A percentile compares a stretch with the other conserved stretches of the same genome.
Evolutionary conservation across 108 stramenopile species (phyloP).

Genomic region (Nitzschia sp.): DNA sequence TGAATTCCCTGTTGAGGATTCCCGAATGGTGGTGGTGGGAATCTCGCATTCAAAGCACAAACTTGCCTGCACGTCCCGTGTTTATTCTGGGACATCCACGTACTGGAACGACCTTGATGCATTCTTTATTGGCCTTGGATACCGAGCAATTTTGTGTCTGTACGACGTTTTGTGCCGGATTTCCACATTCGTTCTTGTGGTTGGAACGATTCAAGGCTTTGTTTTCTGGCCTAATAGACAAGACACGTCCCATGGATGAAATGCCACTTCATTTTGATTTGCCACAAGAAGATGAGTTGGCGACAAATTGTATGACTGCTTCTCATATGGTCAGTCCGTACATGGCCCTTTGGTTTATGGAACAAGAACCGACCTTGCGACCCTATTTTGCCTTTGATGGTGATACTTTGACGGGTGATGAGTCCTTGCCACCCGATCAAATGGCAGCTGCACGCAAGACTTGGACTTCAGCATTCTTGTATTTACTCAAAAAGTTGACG

Average conservation of each 20-base stretch:
- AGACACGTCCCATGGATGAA: conserved; percentile 56
- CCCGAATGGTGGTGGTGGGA: conserved; percentile 15
- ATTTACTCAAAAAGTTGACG: conserved; percentile 32
- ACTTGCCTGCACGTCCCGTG: conserved; percentile 22
- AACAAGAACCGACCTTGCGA: conserved; percentile 39
- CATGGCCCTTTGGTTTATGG: conserved; percentile 44
- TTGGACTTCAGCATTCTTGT: conserved; percentile 38
- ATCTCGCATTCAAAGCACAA: conserved; percentile 1
- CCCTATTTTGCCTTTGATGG: conserved; percentile 37
- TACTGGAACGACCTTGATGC: conserved; percentile 51
- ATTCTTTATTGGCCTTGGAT: conserved; percentile 48
- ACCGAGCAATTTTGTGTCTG: conserved; percentile 43
- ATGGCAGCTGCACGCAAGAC: conserved; percentile 31
- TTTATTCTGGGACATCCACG: conserved; percentile 56
- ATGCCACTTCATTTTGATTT: conserved; percentile 46
- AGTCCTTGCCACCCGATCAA: conserved; percentile 13
- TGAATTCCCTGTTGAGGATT: conserved; percentile 35
- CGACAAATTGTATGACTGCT: conserved; percentile 36
- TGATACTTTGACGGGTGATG: too few relatives aligned
- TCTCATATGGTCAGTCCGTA: conserved; percentile 28
- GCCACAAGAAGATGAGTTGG: conserved; percentile 57
- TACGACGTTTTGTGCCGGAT: conserved; percentile 54
- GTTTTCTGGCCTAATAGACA: conserved; percentile 36
- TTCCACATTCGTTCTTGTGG: conserved; percentile 49
- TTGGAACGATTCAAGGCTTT: conserved; percentile 47